A percentile compares a stretch with the other conserved stretches of the same genome.
phyloP scores from a whole-genome alignment of 352 stramenopile species.

The Phytophthora nicotianae region DNA sequence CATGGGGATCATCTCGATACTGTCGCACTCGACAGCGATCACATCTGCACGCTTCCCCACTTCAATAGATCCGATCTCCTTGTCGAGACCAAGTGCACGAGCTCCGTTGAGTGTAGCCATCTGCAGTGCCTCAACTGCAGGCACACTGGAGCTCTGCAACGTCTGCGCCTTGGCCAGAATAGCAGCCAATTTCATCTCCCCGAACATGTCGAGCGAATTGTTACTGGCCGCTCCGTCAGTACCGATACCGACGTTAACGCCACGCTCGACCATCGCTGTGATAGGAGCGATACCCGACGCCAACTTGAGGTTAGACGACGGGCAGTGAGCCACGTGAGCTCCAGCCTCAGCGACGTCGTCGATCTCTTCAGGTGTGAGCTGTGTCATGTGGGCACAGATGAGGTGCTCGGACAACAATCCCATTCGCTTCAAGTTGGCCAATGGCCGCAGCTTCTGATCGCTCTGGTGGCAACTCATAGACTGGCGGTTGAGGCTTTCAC shows the following conservation, averaged over 20 bases:
- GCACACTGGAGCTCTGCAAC: conserved; percentile 64
- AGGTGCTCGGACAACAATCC: conserved; percentile 73
- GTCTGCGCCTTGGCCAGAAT: conserved; percentile 85
- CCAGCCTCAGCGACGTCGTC: conserved; percentile 54
- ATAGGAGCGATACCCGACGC: conserved; percentile 85
- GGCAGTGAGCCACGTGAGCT: conserved; percentile 86
- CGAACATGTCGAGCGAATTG: conserved; percentile 91
- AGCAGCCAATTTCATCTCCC: conserved; percentile 88
- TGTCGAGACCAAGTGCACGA: conserved; percentile 79
- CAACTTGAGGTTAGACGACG: conserved; percentile 91
- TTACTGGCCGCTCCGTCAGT: conserved; percentile 89
- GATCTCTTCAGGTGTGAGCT: conserved; percentile 87
- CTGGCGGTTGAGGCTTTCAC: conserved; percentile 57
- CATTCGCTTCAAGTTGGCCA: conserved; percentile 84
- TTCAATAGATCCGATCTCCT: conserved; percentile 86
- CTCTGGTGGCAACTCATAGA: conserved; percentile 87
- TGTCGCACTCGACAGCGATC: conserved; percentile 79
- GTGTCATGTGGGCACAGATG: conserved; percentile 86
- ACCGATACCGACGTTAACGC: conserved; percentile 88
- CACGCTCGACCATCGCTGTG: conserved; percentile 69
- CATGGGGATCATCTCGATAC: conserved; percentile 88
- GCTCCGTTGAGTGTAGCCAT: conserved; percentile 93
- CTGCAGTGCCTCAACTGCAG: conserved; percentile 62
- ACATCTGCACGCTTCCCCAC: conserved; percentile 87
- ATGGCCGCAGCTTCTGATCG: conserved; percentile 69